Evolutionary conservation across 768 basidiomycete genomes (phyloP).

Genomic region (Amanita polypyramis): DNA sequence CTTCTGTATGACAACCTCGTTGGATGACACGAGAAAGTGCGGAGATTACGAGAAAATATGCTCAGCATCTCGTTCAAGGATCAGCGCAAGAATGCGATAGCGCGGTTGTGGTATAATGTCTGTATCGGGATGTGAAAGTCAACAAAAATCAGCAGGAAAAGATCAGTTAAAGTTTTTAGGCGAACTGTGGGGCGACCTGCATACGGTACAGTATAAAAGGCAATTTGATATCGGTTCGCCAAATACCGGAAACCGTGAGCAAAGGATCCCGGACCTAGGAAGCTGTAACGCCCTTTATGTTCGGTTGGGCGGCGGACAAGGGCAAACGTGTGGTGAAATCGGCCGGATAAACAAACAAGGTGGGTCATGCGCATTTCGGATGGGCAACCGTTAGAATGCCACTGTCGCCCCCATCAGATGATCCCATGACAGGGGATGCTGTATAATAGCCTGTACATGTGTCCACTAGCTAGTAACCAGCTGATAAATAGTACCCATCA

Average conservation of each 20-base stretch:
- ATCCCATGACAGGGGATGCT: background rate
- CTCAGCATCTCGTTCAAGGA: slow-evolving; percentile 1
- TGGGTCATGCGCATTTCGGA: too few species aligned
- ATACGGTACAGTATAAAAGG: too few species aligned
- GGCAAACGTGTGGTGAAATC: background rate
- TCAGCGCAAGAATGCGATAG: background rate
- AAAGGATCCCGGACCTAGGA: too few species aligned
- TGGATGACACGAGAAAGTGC: background rate
- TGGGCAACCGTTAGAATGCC: too few species aligned
- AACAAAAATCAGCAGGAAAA: background rate
- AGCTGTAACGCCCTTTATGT: too few species aligned
- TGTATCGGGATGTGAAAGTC: background rate
- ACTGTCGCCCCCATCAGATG: background rate
- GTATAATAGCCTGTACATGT: background rate
- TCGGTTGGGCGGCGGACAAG: background rate
- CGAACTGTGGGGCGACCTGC: too few species aligned
- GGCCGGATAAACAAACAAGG: too few species aligned
- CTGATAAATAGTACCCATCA: background rate
- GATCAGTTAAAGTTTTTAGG: background rate
- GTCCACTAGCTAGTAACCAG: background rate
- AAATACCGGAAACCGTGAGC: too few species aligned
- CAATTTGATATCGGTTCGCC: too few species aligned
- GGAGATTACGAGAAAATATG: background rate
- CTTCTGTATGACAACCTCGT: slow-evolving; percentile 1
- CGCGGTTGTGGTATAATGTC: background rate